Percentiles rank a stretch among this genome's conserved stretches.
Conservation (phyloP, 441 rosid species). For the Aquilaria agallochum region DNA sequence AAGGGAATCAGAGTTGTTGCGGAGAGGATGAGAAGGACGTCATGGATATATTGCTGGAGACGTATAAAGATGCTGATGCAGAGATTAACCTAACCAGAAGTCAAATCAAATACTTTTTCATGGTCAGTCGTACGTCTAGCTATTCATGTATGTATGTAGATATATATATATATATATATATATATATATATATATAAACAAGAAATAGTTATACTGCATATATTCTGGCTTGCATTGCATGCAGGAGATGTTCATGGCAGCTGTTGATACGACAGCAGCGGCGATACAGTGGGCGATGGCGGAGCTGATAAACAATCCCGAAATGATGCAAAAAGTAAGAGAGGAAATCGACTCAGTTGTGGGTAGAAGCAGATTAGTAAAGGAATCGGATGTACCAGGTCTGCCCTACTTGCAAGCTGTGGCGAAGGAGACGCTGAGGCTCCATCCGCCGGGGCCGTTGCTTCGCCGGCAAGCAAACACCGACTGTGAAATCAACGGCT, state of each 20-base stretch:
- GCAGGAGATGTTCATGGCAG: constrained; percentile 34
- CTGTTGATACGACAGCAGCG: constrained; percentile 31
- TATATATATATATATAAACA: too few relatives aligned
- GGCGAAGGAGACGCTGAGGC: constrained; percentile 41
- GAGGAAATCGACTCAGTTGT: constrained; percentile 30
- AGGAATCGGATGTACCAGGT: constrained; percentile 30
- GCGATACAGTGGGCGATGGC: constrained; percentile 35
- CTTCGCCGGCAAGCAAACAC: constrained; percentile 37
- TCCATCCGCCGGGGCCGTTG: constrained; percentile 44
- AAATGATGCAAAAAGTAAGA: constrained; percentile 21
- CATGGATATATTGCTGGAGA: constrained; percentile 55
- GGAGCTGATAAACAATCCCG: constrained; percentile 37
- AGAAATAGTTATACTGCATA: too few relatives aligned
- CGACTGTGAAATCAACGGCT: constrained; percentile 36
- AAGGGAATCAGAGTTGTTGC: constrained; percentile 14
- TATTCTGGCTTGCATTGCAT: too few relatives aligned
- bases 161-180: neutral
- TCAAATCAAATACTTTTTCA: constrained; percentile 56
- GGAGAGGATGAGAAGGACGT: constrained; percentile 41
- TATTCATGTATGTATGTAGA: neutral
- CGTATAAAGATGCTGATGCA: constrained; percentile 32
- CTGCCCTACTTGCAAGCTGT: constrained; percentile 39
- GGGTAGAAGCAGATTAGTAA: constrained; percentile 22
- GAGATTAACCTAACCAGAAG: constrained; percentile 40
- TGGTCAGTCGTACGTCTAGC: constrained; percentile 26